phyloP scores from a whole-genome alignment of 371 early-diverging fungal species.

The Syncephalis fuscata region DNA sequence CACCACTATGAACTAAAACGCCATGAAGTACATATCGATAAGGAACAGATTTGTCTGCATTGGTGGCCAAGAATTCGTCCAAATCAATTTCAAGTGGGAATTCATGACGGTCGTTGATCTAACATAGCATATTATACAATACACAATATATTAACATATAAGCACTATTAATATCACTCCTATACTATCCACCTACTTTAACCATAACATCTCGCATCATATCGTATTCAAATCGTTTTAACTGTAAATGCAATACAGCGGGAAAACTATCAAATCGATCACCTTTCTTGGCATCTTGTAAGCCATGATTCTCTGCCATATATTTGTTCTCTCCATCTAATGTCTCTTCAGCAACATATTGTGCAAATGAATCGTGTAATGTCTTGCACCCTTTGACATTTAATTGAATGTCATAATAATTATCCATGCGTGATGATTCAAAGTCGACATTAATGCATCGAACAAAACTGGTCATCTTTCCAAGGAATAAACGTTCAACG shows the following conservation, averaged over 20 bases:
- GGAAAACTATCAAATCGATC: constrained; percentile 92
- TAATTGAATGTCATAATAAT: constrained; percentile 83
- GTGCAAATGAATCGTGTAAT: constrained; percentile 79
- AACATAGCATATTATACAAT: constrained; percentile 1
- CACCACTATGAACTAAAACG: constrained; percentile 96
- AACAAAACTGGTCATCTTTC: constrained; percentile 91
- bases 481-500: constrained; percentile 75
- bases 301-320: constrained; percentile 87
- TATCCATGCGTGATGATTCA: constrained; percentile 84
- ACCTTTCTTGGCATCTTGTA: constrained; percentile 94
- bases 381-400: constrained; percentile 88
- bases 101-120: constrained; percentile 96
- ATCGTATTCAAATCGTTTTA: constrained; percentile 98
- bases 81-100: constrained; percentile 87
- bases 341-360: constrained; percentile 78
- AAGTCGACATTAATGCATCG: constrained; percentile 87
- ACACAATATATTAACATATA: too few species aligned
- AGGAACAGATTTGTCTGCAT: constrained; percentile 40
- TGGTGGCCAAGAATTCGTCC: constrained; percentile 59
- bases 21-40: constrained; percentile 76
- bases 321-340: constrained; percentile 98
- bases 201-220: constrained; percentile 81
- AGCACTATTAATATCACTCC: neutral
- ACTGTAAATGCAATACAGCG: constrained; percentile 91
- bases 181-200: constrained; percentile 34